Base-by-base conservation (phyloP, 148 eudicot genomes). In the Camellia japonica region DNA sequence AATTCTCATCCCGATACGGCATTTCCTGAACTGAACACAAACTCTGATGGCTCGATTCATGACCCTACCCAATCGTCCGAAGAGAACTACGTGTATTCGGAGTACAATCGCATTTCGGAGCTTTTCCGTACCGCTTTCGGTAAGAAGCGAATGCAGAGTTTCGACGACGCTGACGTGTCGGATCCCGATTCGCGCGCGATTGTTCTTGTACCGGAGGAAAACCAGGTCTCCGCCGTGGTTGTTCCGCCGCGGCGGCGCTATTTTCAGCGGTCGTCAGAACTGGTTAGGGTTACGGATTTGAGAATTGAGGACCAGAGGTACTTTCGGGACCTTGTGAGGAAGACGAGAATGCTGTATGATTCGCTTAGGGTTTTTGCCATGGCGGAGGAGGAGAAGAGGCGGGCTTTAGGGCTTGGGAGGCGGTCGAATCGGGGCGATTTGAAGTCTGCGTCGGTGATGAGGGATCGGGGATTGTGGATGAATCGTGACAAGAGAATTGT, bases 401-500 rank as follows among this genome's bases (percentile, higher is more conserved):
- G 80, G 71, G 56, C 59, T 2, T 72, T 80, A 0, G 87, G 82
- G 44, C 61, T 67, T 3, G 84, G 86, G 14, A 80, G 79, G 82
- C 80, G 90, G 51, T 63, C 71, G 3, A 30, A 30, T 30, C 74
- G 98, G 10, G 92, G 87, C 43, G 98, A 94, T 78, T 78, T 93
- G 59, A 80, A 68, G 63, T 88, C 95, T 6, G 86, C 95, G 30
- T 16, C 84, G 13, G 12, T 89, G 76, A 84, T 94, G 93, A 91
- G 85, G 66, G 88, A 88, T 0, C 61, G 87, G 18, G 93, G 88
- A 23, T 30, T 92, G 65, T 94, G 98, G 97, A 46, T 90, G 70
- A 90, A 94, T 66, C 79, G 84, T 7, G 98, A 94, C 80, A 94
- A 93, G 75, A 63, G 94, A 64, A 82, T 91, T 9, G 97, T 93